Evolutionary conservation across 345 rosid genomes (phyloP).

Genomic region (Salix exigua): DNA sequence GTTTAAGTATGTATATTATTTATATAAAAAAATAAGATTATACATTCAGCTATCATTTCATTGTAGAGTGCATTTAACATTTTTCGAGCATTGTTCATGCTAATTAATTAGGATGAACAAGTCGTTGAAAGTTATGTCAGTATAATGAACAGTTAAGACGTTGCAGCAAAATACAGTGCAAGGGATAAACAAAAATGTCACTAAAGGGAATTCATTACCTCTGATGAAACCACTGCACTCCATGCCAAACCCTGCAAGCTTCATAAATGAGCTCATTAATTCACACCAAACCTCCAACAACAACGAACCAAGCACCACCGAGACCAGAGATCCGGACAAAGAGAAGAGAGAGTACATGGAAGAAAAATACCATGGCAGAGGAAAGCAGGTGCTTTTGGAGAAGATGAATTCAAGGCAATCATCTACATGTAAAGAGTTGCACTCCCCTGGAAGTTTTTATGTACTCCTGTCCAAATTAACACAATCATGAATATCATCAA

Average conservation of each 20-base stretch:
- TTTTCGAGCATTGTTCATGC: too few relatives aligned
- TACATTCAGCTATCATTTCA: too few relatives aligned
- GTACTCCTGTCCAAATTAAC: too few relatives aligned
- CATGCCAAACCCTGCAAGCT: conserved; percentile 83
- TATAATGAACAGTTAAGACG: background rate
- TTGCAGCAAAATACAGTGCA: background rate
- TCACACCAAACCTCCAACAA: conserved; percentile 8
- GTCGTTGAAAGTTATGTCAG: too few relatives aligned
- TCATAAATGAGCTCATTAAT: conserved; percentile 31
- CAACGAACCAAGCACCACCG: background rate
- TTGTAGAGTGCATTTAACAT: too few relatives aligned
- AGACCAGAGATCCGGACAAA: background rate
- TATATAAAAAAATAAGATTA: too few relatives aligned
- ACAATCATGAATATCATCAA: too few relatives aligned
- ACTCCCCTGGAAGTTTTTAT: conserved; percentile 77
- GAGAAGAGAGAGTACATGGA: background rate
- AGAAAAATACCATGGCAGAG: conserved; percentile 73
- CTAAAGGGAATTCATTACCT: conserved; percentile 50
- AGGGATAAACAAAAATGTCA: background rate
- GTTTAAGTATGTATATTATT: too few relatives aligned
- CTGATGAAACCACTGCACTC: conserved; percentile 93
- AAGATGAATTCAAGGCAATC: conserved; percentile 60
- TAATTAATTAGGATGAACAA: too few relatives aligned
- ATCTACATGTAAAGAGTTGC: conserved; percentile 73
- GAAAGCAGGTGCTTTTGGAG: conserved; percentile 81